Conservation (phyloP, 345 rosid genomes). For the Citrus medica region DNA sequence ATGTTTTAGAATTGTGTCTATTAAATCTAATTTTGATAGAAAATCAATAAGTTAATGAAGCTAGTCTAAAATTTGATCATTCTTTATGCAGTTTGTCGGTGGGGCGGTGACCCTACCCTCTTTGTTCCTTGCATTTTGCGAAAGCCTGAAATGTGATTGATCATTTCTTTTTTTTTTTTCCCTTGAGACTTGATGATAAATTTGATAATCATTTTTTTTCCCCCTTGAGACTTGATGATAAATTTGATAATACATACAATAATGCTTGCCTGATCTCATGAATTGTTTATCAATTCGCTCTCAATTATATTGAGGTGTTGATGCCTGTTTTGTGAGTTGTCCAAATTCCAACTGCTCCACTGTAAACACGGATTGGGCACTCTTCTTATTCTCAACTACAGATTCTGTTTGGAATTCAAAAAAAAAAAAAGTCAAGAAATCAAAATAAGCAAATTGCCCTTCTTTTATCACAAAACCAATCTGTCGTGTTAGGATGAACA, state of each 20-base stretch:
- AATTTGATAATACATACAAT: no score
- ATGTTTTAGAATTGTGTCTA: background rate
- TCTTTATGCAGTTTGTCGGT: background rate
- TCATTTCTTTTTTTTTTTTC: background rate
- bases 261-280: background rate
- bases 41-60: background rate
- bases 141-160: background rate
- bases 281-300: background rate
- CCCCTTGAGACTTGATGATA: background rate
- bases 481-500: background rate
- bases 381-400: background rate
- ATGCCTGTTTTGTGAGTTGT: background rate
- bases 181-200: background rate
- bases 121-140: background rate
- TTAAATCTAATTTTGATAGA: background rate
- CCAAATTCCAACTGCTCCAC: constrained; percentile 3
- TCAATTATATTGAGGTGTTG: background rate
- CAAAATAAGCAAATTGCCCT: background rate
- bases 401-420: background rate
- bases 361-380: background rate
- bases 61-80: background rate
- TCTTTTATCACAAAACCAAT: background rate
- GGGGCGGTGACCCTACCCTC: background rate
- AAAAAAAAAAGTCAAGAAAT: background rate
- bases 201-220: background rate